Base-by-base conservation (phyloP, 208 protist genomes). In the Tritrichomonas musculus region DNA sequence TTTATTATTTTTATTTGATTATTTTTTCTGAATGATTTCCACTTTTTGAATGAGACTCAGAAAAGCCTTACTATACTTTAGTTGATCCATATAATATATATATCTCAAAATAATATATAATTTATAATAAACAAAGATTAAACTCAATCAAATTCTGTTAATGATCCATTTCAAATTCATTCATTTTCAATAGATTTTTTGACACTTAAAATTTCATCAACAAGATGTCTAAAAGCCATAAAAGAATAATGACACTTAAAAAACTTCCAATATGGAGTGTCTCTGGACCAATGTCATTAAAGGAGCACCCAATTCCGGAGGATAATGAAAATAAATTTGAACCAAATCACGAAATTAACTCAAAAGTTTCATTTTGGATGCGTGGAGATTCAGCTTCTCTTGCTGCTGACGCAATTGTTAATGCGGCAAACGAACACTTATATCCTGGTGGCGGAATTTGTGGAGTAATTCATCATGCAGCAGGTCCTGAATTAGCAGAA, bases 391-490 rank as follows among this genome's bases (percentile, higher is more conserved):
- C 96, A 22, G 96, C 94, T n/a, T 80, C 96, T 11, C 88, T 97
- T 49, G 69, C 93, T 65, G 69, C 96, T 22, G 97, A 97, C 92
- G 96, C 95, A 11, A 97, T 97, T 82, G 97, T 97, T 36, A 97
- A 97, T 92, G 97, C 97, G 0, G 96, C 97, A 20, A 97, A 97
- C 93, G 95, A 94, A 77, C n/a, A 44, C 4, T 93, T 94, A 25
- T 93, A 95, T 36, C 96, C 96, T 60, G 97, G 97, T 33, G 96
- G 96, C 41, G 97, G 97, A 0, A 96, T 98, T 53, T 96, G 97
- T 94, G 96, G 96, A 0, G 96, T 95, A 0, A 97, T 98, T 55
- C 97, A 97, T 94, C 2, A 39, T 14, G 95, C 93, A 30, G 97
- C 97, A 1, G 97, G 97, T 14, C 93, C 92, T 17, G 92, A 96